Base-by-base conservation (phyloP, 129 eudicot species). In the Artemisia tridentata region DNA sequence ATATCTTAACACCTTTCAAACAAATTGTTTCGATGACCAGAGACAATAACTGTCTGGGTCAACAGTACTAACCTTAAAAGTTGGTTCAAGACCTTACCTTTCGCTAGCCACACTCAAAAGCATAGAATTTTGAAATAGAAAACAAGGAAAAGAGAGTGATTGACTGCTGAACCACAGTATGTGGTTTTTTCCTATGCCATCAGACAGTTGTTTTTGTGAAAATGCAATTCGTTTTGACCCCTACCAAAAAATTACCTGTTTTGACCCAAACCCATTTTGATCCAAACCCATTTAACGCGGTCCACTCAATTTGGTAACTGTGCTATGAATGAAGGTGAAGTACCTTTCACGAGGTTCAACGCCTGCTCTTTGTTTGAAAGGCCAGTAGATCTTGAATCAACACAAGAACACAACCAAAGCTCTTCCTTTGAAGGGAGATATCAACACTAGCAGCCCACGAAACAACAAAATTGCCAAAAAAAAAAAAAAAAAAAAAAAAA, bases 261-360 rank as follows among this genome's bases (percentile, higher is more conserved):
- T 18, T 56, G 62, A 56, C 31, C 31, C 62, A 56, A 56, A 17
- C 62, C 62, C 18, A 15, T 27, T n/a, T 18, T 29, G 18, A 56
- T 23, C 23, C 62, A 16, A n/a, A n/a, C n/a, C n/a, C n/a, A n/a
- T n/a, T n/a, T 56, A n/a, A 56, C 14, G 56, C 18, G 13, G 17
- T 16, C 56, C n/a, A 14, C 19, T 9, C 56, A 15, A 12, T 38
- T 38, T 38, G 45, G 45, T 38, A 38, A 38, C 9, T 6, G 45
- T 38, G 45, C 45, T 38, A 38, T 38, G 67, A 67, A 56, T 67
- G 52, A 47, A 57, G 74, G 29, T 16, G 31, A 61, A 61, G n/a
- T 77, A 77, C 76, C 81, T 69, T 62, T 25, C 38, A 23, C 23
- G 76, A 70, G 57, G 59, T 71, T 77, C 67, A 53, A 43, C 38